phyloP scores from a whole-genome alignment of 2,329 filamentous ascomycete genomes.

The Aureobasidium sp. region DNA sequence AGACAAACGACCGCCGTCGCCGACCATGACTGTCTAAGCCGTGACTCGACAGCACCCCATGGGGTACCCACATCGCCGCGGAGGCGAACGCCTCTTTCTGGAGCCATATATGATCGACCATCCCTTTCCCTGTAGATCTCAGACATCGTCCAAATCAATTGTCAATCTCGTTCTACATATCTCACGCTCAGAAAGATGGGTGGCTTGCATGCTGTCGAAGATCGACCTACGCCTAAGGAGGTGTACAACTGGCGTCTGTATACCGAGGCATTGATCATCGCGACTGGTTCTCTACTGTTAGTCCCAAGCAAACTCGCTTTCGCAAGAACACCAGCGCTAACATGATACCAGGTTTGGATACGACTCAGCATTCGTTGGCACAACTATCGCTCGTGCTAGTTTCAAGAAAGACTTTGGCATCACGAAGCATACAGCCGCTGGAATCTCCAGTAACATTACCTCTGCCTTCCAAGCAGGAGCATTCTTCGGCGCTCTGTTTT shows the following conservation, averaged over 20 bases:
- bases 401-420: slow-evolving; percentile 19
- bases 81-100: background rate
- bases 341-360: slow-evolving; percentile 17
- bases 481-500: slow-evolving; percentile 17
- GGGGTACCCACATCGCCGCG: background rate
- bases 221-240: slow-evolving; percentile 1
- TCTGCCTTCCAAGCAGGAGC: slow-evolving; percentile 19
- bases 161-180: background rate
- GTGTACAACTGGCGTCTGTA: slow-evolving; percentile 7
- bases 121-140: background rate
- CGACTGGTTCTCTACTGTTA: background rate
- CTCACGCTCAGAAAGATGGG: background rate
- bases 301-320: background rate
- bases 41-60: background rate
- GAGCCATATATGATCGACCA: background rate
- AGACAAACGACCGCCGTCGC: background rate
- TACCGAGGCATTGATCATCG: background rate
- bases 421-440: background rate
- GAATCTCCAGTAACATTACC: slow-evolving; percentile 20
- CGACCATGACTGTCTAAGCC: background rate
- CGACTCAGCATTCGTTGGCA: slow-evolving; percentile 20
- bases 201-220: background rate
- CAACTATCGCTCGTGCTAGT: slow-evolving; percentile 18
- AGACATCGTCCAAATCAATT: background rate
- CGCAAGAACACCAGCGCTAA: background rate